phyloP scores from a whole-genome alignment of 2,329 filamentous ascomycete genomes.

The Cordyceps fumosorosea region DNA sequence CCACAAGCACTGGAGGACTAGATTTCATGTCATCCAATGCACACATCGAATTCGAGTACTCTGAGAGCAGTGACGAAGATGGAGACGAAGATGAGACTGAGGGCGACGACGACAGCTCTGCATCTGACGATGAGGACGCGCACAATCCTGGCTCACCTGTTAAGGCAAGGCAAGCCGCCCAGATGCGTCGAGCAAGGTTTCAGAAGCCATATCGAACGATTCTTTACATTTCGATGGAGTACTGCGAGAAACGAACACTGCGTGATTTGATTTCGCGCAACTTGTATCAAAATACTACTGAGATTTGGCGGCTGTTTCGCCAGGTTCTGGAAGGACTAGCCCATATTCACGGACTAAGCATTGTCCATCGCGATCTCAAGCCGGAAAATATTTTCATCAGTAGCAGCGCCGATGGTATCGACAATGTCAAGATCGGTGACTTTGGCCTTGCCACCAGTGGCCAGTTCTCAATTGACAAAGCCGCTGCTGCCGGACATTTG shows the following conservation, averaged over 20 bases:
- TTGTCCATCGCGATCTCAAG: constrained; percentile 94
- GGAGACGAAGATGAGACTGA: constrained; percentile 41
- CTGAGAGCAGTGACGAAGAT: constrained; percentile 38
- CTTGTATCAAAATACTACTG: constrained; percentile 65
- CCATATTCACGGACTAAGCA: constrained; percentile 83
- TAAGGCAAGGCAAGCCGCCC: constrained; percentile 24
- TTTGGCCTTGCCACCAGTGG: constrained; percentile 91
- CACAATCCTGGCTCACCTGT: constrained; percentile 24
- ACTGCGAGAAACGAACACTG: constrained; percentile 89
- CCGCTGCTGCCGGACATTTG: constrained; percentile 27
- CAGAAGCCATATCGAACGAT: constrained; percentile 59
- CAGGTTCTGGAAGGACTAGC: constrained; percentile 85
- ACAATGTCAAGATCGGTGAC: constrained; percentile 92
- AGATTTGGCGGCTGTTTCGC: constrained; percentile 84
- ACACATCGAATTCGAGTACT: constrained; percentile 70
- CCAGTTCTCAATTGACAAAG: constrained; percentile 60
- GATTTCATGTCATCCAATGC: constrained; percentile 91
- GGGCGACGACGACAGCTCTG: constrained; percentile 36
- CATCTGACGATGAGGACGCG: constrained; percentile 26
- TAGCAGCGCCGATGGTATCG: constrained; percentile 60
- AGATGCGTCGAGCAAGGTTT: constrained; percentile 29
- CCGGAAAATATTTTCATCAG: constrained; percentile 94
- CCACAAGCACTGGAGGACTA: constrained; percentile 68
- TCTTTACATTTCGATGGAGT: constrained; percentile 98
- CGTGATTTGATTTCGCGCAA: constrained; percentile 77